phyloP scores from a whole-genome alignment of 768 basidiomycete genomes.

The Mrakia blollopis region DNA sequence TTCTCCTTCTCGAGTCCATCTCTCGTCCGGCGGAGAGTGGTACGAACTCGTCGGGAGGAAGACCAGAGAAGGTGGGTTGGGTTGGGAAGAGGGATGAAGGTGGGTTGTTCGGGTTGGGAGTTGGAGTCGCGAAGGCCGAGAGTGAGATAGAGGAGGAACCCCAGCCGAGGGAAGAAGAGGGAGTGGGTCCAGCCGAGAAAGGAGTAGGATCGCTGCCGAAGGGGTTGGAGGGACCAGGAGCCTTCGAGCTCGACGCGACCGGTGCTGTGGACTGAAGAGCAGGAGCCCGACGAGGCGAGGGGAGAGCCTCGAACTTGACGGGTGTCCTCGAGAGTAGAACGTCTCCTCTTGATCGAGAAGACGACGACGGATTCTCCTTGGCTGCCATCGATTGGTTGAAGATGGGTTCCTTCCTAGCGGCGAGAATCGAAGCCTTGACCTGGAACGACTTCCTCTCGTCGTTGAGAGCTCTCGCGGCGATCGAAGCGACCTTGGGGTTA shows the following conservation, averaged over 20 bases:
- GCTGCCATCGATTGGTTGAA: conserved; percentile 4
- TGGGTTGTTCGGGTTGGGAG: background rate
- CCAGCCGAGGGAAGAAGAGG: conserved; percentile 6
- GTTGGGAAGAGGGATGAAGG: background rate
- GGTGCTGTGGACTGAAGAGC: background rate
- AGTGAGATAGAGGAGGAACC: background rate
- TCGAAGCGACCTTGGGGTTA: conserved; percentile 26
- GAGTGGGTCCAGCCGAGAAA: background rate
- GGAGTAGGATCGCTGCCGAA: background rate
- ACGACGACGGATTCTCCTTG: background rate
- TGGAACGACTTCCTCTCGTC: conserved; percentile 22
- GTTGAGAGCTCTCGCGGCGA: conserved; percentile 29
- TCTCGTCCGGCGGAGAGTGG: conserved; percentile 13
- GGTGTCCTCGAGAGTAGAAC: background rate
- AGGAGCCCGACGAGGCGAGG: conserved; percentile 23
- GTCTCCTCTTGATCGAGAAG: background rate
- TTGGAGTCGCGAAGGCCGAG: background rate
- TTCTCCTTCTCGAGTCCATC: conserved; percentile 1
- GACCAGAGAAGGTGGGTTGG: background rate
- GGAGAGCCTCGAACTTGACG: conserved; percentile 22
- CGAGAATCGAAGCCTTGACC: conserved; percentile 16
- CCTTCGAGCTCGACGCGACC: background rate
- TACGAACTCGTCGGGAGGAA: conserved; percentile 13
- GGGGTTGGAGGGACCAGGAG: background rate
- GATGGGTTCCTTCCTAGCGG: conserved; percentile 1